A percentile compares a stretch with the other conserved stretches of the same genome.
Evolutionary conservation across 495 filamentous ascomycete species (phyloP).

Genomic region (Rostrohypoxylon terebratum): DNA sequence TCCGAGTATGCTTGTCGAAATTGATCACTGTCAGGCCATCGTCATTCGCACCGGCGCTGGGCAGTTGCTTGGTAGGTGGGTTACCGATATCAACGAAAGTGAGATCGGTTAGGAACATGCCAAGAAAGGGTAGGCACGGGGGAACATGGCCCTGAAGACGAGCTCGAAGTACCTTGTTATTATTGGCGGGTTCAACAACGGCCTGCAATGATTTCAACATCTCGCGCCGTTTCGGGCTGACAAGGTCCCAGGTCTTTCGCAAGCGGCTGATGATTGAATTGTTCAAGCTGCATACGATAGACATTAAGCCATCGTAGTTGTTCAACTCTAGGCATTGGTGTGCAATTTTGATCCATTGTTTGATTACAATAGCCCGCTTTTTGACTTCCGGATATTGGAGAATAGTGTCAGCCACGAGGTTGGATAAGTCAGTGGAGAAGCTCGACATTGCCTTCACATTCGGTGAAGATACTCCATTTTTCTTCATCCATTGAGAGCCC

Average conservation of each 20-base stretch:
- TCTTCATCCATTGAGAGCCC: slow-evolving; percentile 92
- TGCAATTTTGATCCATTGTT: slow-evolving; percentile 98
- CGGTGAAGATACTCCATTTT: slow-evolving; percentile 78
- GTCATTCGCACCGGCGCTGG: slow-evolving; percentile 61
- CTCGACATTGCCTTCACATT: slow-evolving; percentile 96
- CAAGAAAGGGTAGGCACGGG: slow-evolving; percentile 96
- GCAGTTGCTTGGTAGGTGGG: slow-evolving; percentile 75
- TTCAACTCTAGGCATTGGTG: slow-evolving; percentile 86
- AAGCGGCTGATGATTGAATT: slow-evolving; percentile 92
- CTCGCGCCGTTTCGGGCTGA: slow-evolving; percentile 86
- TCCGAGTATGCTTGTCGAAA: slow-evolving; percentile 97
- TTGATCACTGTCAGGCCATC: slow-evolving; percentile 85
- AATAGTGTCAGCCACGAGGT: slow-evolving; percentile 96
- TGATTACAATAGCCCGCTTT: slow-evolving; percentile 89
- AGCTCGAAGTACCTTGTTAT: slow-evolving; percentile 90
- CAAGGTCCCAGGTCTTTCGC: slow-evolving; percentile 91
- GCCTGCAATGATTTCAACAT: slow-evolving; percentile 79
- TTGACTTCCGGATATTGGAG: slow-evolving; percentile 87
- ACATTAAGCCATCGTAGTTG: slow-evolving; percentile 97
- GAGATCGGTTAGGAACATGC: slow-evolving; percentile 91
- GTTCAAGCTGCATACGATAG: slow-evolving; percentile 93
- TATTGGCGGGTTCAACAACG: slow-evolving; percentile 88
- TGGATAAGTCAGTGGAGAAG: slow-evolving; percentile 89
- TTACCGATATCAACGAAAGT: slow-evolving; percentile 95
- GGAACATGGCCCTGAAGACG: slow-evolving; percentile 89